phyloP scores from a whole-genome alignment of 148 eudicot genomes.

The Drosera capensis region DNA sequence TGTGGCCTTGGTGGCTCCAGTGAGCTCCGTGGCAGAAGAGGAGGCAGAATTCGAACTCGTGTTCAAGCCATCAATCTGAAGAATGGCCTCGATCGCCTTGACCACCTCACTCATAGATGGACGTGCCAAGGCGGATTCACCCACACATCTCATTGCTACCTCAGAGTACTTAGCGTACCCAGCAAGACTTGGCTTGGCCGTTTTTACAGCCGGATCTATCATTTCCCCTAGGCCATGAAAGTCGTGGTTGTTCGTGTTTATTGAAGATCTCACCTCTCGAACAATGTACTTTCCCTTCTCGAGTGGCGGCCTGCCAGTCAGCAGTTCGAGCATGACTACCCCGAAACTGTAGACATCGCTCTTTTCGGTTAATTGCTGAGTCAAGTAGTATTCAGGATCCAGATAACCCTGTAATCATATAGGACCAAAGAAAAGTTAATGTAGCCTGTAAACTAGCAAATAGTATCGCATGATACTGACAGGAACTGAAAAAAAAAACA shows the following conservation, averaged over 20 bases:
- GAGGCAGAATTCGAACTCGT: slow-evolving; percentile 60
- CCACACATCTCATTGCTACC: slow-evolving; percentile 70
- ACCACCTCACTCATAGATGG: slow-evolving; percentile 88
- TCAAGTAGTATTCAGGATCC: slow-evolving; percentile 94
- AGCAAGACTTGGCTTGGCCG: slow-evolving; percentile 13
- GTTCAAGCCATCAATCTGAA: slow-evolving; percentile 45
- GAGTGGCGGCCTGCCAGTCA: slow-evolving; percentile 68
- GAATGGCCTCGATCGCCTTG: slow-evolving; percentile 47
- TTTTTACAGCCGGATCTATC: slow-evolving; percentile 54
- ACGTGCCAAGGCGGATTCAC: slow-evolving; percentile 58
- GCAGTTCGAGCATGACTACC: slow-evolving; percentile 75
- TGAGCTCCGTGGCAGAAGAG: slow-evolving; percentile 59
- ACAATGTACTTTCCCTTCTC: slow-evolving; percentile 88
- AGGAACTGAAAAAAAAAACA: neutral
- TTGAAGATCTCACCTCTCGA: slow-evolving; percentile 35
- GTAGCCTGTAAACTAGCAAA: neutral
- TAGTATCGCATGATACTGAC: neutral
- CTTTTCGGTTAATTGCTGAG: slow-evolving; percentile 84
- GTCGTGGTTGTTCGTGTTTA: slow-evolving; percentile 37
- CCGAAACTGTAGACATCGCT: slow-evolving; percentile 95
- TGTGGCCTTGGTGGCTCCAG: slow-evolving; percentile 28
- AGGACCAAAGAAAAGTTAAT: neutral
- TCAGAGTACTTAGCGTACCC: slow-evolving; percentile 47
- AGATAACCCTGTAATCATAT: slow-evolving; percentile 61
- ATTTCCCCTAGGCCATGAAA: slow-evolving; percentile 35